Base-by-base conservation (phyloP, 352 stramenopile genomes). In the Bremia lactucae region DNA sequence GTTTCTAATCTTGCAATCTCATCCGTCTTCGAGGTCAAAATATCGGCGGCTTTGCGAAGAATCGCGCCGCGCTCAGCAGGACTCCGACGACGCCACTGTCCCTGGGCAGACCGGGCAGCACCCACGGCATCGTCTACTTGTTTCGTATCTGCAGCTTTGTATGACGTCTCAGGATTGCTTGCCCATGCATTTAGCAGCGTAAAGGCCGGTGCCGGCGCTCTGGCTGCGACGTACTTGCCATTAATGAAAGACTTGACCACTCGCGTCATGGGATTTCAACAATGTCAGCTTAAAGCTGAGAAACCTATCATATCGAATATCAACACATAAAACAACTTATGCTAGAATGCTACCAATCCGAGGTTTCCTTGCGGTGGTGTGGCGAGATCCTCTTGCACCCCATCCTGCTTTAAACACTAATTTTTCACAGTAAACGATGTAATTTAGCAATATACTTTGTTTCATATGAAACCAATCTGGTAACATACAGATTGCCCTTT, bases 1-100 rank as follows among this genome's bases (percentile, higher is more conserved):
- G 73, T 85, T 58, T 93, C 80, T 7, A 91, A 56, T 6, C 42
- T 58, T 16, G 80, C 77, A 43, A 93, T 69, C 21, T 82, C 62
- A 23, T 84, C 68, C 39, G 66, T 87, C 22, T 65, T 47, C 1
- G 51, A 14, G n/a, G 63, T 76, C 11, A 93, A 22, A 14, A 89
- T 59, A 39, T 83, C 63, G 2, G 70, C 77, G 0, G 74, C 59
- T 31, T 72, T 69, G 31, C 77, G 72, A 15, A 90, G 49, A 25
- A 87, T 68, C 0, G 69, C 59, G 15, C 72, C 74, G 24, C 77
- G 77, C 37, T 87, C 57, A 0, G 74, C 59, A 1, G 81, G 75
- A 10, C 75, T 68, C 20, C 71, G 53, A n/a, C 49, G 47, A 24
- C 62, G 68, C 81, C 81, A 93, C 29, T 87, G 65, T 1, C 36